Conservation (phyloP, 805 yeast species). For the Suhomyces sp. region DNA sequence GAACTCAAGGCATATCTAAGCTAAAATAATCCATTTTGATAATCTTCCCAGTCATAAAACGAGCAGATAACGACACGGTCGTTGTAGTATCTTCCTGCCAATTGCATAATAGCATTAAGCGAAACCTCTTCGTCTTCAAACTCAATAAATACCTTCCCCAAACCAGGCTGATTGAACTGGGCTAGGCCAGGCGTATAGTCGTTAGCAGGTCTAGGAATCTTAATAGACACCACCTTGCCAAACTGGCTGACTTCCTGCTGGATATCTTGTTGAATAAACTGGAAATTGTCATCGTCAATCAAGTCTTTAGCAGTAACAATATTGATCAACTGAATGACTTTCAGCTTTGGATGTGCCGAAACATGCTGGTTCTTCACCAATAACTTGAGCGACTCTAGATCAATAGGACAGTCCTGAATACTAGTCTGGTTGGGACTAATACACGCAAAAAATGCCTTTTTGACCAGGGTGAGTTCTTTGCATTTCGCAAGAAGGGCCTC, state of each 20-base stretch:
- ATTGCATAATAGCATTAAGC: slow-evolving; percentile 49
- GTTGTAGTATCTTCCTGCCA: slow-evolving; percentile 66
- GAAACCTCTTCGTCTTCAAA: slow-evolving; percentile 55
- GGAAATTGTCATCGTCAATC: slow-evolving; percentile 44
- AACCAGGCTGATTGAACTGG: slow-evolving; percentile 47
- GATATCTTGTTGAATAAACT: slow-evolving; percentile 53
- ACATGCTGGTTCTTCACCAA: slow-evolving; percentile 38
- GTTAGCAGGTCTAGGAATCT: slow-evolving; percentile 61
- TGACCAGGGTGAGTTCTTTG: slow-evolving; percentile 13
- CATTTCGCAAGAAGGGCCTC: slow-evolving; percentile 13
- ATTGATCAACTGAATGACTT: slow-evolving; percentile 65
- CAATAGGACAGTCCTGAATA: slow-evolving; percentile 35
- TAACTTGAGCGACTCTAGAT: slow-evolving; percentile 35
- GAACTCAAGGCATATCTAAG: slow-evolving; percentile 22
- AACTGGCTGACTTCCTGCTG: slow-evolving; percentile 43
- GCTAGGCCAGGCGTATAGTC: slow-evolving; percentile 41
- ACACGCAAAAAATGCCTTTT: slow-evolving; percentile 33
- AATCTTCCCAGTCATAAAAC: slow-evolving; percentile 60
- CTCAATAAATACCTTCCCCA: slow-evolving; percentile 71
- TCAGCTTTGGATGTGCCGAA: slow-evolving; percentile 39
- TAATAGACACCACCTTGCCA: slow-evolving; percentile 53
- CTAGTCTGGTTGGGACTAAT: slow-evolving; percentile 26
- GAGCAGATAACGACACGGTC: slow-evolving; percentile 68
- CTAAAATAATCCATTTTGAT: slow-evolving; percentile 34
- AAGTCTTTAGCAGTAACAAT: slow-evolving; percentile 64